Base-by-base conservation (phyloP, 1,139 yeast species). In the Sugiyamaella castrensis region DNA sequence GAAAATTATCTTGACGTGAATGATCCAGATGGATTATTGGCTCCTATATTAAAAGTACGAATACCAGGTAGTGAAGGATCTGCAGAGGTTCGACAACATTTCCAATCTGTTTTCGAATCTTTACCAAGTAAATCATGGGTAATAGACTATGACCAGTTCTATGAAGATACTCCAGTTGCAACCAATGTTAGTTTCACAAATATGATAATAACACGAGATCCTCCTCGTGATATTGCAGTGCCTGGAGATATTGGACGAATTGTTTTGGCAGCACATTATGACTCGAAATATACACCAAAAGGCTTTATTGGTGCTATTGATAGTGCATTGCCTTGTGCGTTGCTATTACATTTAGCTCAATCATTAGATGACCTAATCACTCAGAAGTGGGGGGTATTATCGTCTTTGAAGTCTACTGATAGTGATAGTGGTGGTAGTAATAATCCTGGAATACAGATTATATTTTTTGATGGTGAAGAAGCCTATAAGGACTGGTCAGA, bases 381-480 rank as follows among this genome's bases (percentile, higher is more conserved):
- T 3, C 30, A 28, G 1, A 57, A 62, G 43, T 67, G 68, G 69
- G 46, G 40, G 45, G n/a, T 32, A 53, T 48, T 44, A 48, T 27
- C 48, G 50, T n/a, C 59, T 48, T 19, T 19, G 24, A 19, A 19
- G 24, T 19, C 24, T 19, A 19, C 24, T 19, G 24, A 19, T 19
- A 19, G 3, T 19, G 24, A 19, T 32, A 54, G 6, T 59, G 24
- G 24, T 19, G 5, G 24, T 19, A n/a, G 30, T 32, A 30, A 28
- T 16, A 29, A 61, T 11, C 50, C 64, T 2, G 81, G 80, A 0
- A 52, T 79, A 4, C 79, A 76, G 53, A 59, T 80, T 9, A 64
- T 79, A 0, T 79, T 80, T 57, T 76, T 79, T 48, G 84, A 80
- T 55, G 84, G 84, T 2, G 84, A 80, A 56, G 84, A 80, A 56